A percentile compares a stretch with the other conserved stretches of the same genome.
These are phyloP conservation scores for Solanum clarkiae DNA, from an alignment of 257 asterid genomes.

Conservation along the genomic window DNA sequence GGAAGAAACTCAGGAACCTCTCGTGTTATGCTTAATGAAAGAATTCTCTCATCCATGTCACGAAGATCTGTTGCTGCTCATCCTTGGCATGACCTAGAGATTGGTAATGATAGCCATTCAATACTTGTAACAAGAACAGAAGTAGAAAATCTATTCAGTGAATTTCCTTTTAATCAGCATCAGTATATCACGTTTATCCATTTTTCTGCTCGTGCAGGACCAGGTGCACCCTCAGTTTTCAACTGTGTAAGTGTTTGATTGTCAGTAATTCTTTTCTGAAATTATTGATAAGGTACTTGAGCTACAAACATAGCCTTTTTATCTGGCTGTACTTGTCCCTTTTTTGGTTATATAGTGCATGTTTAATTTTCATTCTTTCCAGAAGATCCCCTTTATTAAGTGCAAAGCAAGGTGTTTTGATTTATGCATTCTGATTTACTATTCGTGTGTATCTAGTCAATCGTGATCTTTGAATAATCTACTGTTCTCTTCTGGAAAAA, in stretches of 20 bases:
- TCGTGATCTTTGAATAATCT: not conserved
- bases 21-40: conserved; percentile 46
- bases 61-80: conserved; percentile 74
- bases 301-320: not conserved
- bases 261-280: not conserved
- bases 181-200: not conserved
- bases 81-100: conserved; percentile 97
- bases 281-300: not conserved
- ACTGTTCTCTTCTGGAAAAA: not conserved
- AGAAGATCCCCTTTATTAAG: not conserved
- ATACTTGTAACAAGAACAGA: not conserved
- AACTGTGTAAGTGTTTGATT: conserved; percentile 58
- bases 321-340: not conserved
- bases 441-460: not conserved
- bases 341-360: not conserved
- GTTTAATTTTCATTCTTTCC: not conserved
- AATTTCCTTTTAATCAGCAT: not conserved
- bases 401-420: not conserved
- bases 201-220: conserved; percentile 42
- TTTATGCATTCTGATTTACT: not conserved
- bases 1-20: conserved; percentile 18
- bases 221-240: conserved; percentile 83
- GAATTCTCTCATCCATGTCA: conserved; percentile 74
- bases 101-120: conserved; percentile 29
- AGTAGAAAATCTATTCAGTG: not conserved